Conservation (phyloP, 768 basidiomycete species). For the Russula dissimulans region DNA sequence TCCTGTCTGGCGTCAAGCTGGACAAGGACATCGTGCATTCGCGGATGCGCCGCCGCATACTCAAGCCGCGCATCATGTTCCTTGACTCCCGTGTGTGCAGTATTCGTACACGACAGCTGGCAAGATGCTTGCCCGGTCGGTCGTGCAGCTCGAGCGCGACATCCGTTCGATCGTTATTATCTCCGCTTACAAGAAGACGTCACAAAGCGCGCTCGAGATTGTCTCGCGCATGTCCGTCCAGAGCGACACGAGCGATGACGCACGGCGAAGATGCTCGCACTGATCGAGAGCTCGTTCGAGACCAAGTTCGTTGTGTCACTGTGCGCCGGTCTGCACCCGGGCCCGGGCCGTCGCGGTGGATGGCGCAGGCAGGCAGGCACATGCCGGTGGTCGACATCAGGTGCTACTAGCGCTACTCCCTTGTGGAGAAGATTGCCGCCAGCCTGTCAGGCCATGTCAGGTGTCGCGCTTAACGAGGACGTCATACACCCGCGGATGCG, state of each 20-base stretch:
- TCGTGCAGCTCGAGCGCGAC: constrained; percentile 88
- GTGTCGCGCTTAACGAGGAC: constrained; percentile 98
- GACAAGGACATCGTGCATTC: too few relatives aligned
- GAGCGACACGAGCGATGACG: constrained; percentile 77
- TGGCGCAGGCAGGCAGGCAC: constrained; percentile 62
- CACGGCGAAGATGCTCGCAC: constrained; percentile 74
- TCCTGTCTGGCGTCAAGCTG: too few relatives aligned
- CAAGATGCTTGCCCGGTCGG: constrained; percentile 92
- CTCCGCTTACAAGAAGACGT: constrained; percentile 93
- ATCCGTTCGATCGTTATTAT: constrained; percentile 99
- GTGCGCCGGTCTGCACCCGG: constrained; percentile 83
- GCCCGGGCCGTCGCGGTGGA: constrained; percentile 56
- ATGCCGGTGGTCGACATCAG: constrained; percentile 98
- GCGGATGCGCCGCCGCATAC: too few relatives aligned
- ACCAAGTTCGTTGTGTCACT: constrained; percentile 92
- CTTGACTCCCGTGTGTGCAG: too few relatives aligned
- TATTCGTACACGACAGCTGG: constrained; percentile 47
- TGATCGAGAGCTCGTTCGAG: constrained; percentile 98
- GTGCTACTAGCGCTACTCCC: too few relatives aligned
- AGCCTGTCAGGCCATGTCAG: constrained; percentile 81
- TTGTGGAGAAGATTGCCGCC: constrained; percentile 94
- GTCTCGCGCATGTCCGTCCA: constrained; percentile 82
- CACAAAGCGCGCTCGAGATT: constrained; percentile 84
- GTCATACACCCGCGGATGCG: constrained; percentile 97
- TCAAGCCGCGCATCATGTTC: too few relatives aligned